Evolutionary conservation across 2,329 filamentous ascomycete genomes (phyloP), one percentile per base, ranked within the genome.

Genomic region (Myriosclerotinia curreyana): DNA sequence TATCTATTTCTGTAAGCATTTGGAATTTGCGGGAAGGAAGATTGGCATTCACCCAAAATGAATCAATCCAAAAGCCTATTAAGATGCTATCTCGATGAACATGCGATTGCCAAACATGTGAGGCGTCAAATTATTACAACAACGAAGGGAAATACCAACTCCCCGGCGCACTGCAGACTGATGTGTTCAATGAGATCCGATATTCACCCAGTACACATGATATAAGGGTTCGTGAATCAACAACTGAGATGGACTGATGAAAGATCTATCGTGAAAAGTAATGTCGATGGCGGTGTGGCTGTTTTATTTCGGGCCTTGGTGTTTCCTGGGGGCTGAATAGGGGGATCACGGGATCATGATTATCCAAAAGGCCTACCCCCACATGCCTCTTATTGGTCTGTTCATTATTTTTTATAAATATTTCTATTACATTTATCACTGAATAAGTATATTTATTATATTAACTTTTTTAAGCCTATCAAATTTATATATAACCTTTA

Each of bases 291-390:
- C 42, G 17, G 42, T 36, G 42, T 42, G n/a, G 20, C 15, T 28
- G n/a, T n/a, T n/a, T n/a, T n/a, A n/a, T n/a, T n/a, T n/a, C n/a
- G n/a, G n/a, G n/a, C n/a, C n/a, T n/a, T n/a, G n/a, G n/a, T n/a
- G n/a, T n/a, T n/a, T n/a, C n/a, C n/a, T n/a, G n/a, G n/a, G n/a
- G n/a, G n/a, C 34, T 2, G 15, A 8, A 59, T 48, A 59, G 55
- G 55, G 42, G 55, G 20, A 48, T 59, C 55, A 59, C 44, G 28
- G 55, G 44, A 59, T 48, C 44, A 48, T 31, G 28, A n/a, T n/a
- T n/a, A n/a, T n/a, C n/a, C n/a, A n/a, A n/a, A n/a, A n/a, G n/a
- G n/a, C n/a, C n/a, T n/a, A n/a, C n/a, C n/a, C n/a, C n/a, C n/a
- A n/a, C n/a, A n/a, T n/a, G n/a, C n/a, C n/a, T n/a, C n/a, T n/a